Evolutionary conservation across 148 eudicot genomes (phyloP).

Genomic region (Simmondsia chinensis): DNA sequence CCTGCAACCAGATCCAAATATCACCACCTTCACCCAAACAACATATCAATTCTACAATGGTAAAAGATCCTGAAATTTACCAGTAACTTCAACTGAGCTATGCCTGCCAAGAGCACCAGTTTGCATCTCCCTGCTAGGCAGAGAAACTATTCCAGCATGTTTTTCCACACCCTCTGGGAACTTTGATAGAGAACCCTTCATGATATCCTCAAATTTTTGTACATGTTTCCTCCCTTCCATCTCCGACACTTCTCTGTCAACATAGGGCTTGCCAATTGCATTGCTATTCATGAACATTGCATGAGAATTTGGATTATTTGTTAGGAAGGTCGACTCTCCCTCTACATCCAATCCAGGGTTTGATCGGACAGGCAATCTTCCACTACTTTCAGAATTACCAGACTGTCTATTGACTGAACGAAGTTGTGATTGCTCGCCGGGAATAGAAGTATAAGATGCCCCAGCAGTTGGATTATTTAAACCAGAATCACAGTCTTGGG

Average conservation of each 20-base stretch:
- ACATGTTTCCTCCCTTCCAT: conserved; percentile 27
- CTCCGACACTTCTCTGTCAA: conserved; percentile 26
- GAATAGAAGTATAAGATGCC: conserved; percentile 47
- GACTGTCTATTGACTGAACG: conserved; percentile 25
- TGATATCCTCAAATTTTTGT: conserved; percentile 20
- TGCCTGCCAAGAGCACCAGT: conserved; percentile 38
- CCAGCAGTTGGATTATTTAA: conserved; percentile 24
- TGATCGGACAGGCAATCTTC: conserved; percentile 33
- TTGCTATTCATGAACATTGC: conserved; percentile 20
- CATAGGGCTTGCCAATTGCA: conserved; percentile 19
- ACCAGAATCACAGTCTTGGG: conserved; percentile 38
- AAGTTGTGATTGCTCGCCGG: conserved; percentile 34
- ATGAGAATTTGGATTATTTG: conserved; percentile 33
- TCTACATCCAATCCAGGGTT: conserved; percentile 37
- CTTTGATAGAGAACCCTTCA: conserved; percentile 32
- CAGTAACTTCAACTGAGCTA: conserved; percentile 35
- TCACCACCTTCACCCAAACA: background rate
- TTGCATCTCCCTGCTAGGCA: conserved; percentile 29
- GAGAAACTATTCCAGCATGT: conserved; percentile 28
- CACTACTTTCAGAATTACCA: conserved; percentile 30
- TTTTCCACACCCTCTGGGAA: conserved; percentile 28
- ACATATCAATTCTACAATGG: background rate
- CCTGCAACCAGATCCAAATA: conserved; percentile 26
- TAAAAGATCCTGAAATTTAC: conserved; percentile 23
- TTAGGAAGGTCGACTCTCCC: conserved; percentile 29